Evolutionary conservation across 352 stramenopile species (phyloP).

Genomic region (Pythium insidiosum): DNA sequence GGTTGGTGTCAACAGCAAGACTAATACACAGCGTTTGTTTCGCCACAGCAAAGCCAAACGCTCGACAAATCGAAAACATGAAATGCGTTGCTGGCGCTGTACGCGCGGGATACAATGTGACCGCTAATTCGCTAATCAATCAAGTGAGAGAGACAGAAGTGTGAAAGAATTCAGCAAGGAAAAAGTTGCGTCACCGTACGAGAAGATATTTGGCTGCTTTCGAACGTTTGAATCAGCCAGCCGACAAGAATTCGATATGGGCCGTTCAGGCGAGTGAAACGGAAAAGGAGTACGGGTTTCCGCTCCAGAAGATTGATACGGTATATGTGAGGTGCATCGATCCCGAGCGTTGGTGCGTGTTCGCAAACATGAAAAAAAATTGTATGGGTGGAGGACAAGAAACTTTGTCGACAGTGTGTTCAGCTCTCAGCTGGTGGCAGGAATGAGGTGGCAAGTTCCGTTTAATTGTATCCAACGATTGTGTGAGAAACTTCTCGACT

Average conservation of each 20-base stretch:
- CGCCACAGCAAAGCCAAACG: not conserved
- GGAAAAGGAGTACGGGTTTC: constrained; percentile 2
- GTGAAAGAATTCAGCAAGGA: not conserved
- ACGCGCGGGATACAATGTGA: not conserved
- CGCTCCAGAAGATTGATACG: not conserved
- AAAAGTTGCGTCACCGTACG: not conserved
- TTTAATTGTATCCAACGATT: constrained; percentile 1
- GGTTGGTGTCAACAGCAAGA: not conserved
- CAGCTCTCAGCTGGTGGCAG: not conserved
- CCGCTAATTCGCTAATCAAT: not conserved
- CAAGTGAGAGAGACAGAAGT: not conserved
- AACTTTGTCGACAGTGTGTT: constrained; percentile 17
- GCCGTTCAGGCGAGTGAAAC: constrained; percentile 4
- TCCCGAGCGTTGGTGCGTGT: constrained; percentile 8
- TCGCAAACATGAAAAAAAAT: constrained; percentile 1
- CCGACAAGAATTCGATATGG: constrained; percentile 6
- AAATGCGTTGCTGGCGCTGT: not conserved
- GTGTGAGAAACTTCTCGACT: constrained; percentile 5
- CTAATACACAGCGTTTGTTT: not conserved
- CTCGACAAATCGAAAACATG: not conserved
- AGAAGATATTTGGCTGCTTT: not conserved
- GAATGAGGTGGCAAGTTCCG: not conserved
- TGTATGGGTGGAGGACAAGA: constrained; percentile 16
- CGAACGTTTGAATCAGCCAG: not conserved
- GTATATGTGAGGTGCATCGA: constrained; percentile 7